Evolutionary conservation across 371 early-diverging fungal species (phyloP).

Genomic region (Mucor mucedo): DNA sequence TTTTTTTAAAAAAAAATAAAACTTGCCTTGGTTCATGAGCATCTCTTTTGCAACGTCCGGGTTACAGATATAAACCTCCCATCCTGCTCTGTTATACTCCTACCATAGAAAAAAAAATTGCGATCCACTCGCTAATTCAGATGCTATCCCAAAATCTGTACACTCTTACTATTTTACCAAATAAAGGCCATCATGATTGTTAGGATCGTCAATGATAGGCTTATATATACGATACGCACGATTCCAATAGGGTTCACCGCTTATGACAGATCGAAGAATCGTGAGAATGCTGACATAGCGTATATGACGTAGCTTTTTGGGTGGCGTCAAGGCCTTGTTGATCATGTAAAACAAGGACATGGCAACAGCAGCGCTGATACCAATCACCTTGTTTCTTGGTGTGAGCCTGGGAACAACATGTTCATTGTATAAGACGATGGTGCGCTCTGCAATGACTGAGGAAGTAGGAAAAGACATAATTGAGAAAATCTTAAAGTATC

Average conservation of each 20-base stretch:
- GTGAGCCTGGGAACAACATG: too few relatives aligned
- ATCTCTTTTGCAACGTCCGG: slow-evolving; percentile 15
- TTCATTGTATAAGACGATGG: too few relatives aligned
- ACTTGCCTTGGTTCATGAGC: slow-evolving; percentile 5
- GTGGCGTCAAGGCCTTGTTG: slow-evolving; percentile 14
- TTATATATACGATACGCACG: background rate
- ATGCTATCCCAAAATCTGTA: too few relatives aligned
- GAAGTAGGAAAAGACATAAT: too few relatives aligned
- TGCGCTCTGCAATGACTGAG: too few relatives aligned
- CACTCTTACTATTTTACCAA: slow-evolving; percentile 4
- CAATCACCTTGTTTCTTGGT: slow-evolving; percentile 9
- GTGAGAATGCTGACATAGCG: slow-evolving; percentile 16
- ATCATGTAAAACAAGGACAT: slow-evolving; percentile 8
- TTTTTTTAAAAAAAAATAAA: background rate
- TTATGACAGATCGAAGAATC: background rate
- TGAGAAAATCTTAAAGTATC: too few relatives aligned
- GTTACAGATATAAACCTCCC: slow-evolving; percentile 9
- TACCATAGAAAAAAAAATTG: background rate
- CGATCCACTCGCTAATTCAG: too few relatives aligned
- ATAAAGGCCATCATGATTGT: slow-evolving; percentile 12
- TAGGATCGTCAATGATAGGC: slow-evolving; percentile 6
- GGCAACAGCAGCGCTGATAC: slow-evolving; percentile 11
- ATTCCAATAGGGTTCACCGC: background rate
- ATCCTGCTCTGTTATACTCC: slow-evolving; percentile 5
- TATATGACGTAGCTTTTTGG: slow-evolving; percentile 29